Evolutionary conservation across 306 rosid species (phyloP).

Genomic region (Lathyrus aphaca): DNA sequence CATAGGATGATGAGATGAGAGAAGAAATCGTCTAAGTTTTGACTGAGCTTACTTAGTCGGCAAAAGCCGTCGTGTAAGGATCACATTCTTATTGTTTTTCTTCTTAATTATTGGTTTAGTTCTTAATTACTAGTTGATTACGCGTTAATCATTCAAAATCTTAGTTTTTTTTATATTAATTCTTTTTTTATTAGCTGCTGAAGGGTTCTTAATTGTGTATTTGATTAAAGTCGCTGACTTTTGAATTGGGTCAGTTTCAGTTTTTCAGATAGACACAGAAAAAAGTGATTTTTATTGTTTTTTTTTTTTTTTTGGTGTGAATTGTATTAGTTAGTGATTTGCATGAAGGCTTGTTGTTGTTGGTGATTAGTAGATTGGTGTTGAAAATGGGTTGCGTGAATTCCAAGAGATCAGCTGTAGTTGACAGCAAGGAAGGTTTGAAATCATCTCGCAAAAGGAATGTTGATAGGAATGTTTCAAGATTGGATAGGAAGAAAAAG

Average conservation of each 20-base stretch:
- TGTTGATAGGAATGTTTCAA: conserved; percentile 42
- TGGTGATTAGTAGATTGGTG: conserved; percentile 24
- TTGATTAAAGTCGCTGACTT: conserved; percentile 43
- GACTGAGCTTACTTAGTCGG: conserved; percentile 17
- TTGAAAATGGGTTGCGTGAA: conserved; percentile 67
- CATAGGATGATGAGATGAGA: neutral
- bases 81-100: neutral
- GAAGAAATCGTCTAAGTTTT: neutral
- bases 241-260: conserved; percentile 40
- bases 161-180: neutral
- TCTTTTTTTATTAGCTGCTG: neutral
- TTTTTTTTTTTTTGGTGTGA: neutral
- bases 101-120: neutral
- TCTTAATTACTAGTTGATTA: neutral
- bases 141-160: conserved; percentile 2
- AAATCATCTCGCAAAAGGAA: conserved; percentile 47
- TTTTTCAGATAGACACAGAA: conserved; percentile 24
- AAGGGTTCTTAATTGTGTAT: conserved; percentile 38
- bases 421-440: conserved; percentile 65
- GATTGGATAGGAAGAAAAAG: conserved; percentile 58
- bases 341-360: conserved; percentile 16
- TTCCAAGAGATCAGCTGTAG: conserved; percentile 67
- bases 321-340: conserved; percentile 27
- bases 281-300: conserved; percentile 8
- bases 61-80: conserved; percentile 14